phyloP scores from a whole-genome alignment of 2,329 filamentous ascomycete species.

The Plenodomus lindquistii region DNA sequence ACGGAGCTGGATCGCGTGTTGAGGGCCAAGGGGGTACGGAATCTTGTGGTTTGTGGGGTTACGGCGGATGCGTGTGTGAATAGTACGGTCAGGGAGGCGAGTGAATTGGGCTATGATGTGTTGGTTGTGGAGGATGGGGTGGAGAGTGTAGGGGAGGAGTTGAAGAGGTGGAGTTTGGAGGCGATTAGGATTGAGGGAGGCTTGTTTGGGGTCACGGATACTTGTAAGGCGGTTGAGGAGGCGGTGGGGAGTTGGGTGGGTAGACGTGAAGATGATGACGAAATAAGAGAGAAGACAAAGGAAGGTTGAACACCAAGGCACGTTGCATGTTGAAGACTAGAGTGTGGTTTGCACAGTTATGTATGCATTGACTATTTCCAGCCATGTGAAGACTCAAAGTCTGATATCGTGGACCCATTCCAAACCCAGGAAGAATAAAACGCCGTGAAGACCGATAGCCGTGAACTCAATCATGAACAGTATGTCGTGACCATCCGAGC shows the following conservation, averaged over 20 bases:
- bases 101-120: constrained; percentile 60
- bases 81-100: constrained; percentile 60
- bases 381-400: constrained; percentile 20
- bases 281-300: background rate
- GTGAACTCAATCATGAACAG: constrained; percentile 31
- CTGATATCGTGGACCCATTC: constrained; percentile 31
- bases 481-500: constrained; percentile 22
- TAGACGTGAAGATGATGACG: background rate
- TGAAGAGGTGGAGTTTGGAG: constrained; percentile 36
- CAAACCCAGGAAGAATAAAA: constrained; percentile 29
- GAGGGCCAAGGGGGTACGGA: constrained; percentile 55
- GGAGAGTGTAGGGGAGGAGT: constrained; percentile 32
- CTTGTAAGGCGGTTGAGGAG: constrained; percentile 24
- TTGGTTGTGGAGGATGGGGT: constrained; percentile 56
- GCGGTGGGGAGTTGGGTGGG: constrained; percentile 30
- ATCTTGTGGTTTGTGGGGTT: constrained; percentile 58
- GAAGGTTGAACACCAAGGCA: background rate
- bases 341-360: constrained; percentile 9
- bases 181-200: constrained; percentile 32
- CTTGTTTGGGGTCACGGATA: constrained; percentile 32
- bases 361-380: constrained; percentile 36
- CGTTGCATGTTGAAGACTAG: background rate
- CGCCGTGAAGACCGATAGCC: constrained; percentile 37
- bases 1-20: constrained; percentile 59
- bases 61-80: constrained; percentile 62